Base-by-base conservation (phyloP, 2,329 filamentous ascomycete genomes). In the Phialophora expanda region DNA sequence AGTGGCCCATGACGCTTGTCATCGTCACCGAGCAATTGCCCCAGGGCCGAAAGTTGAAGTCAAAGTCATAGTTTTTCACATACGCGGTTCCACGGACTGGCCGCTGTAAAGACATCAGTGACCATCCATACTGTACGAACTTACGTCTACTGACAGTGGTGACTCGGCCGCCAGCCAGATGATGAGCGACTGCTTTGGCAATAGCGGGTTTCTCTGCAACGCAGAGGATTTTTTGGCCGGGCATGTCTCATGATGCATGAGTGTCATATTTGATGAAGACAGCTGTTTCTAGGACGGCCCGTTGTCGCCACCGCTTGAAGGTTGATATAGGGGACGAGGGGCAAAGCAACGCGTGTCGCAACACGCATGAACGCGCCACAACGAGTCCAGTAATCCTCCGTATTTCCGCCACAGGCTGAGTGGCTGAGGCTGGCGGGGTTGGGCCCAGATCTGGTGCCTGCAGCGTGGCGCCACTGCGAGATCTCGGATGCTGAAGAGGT, bases 21-120 rank as follows among this genome's bases (percentile, higher is more conserved):
- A 99, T 98, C 51, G 90, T 93, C 55, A 97, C 94, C 12, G 87
- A 83, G 76, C 91, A 97, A 67, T 83, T 84, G 22, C 93, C 93
- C 90, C 92, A 97, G 70, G 85, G 83, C 55, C 82, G 85, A 76
- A 99, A 99, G 76, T 92, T 88, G 79, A 95, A 99, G 54, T 89
- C 85, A 75, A 99, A 99, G 30, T 88, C 85, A 80, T 97, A 98
- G 74, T 99, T 99, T 77, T 97, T 98, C 77, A 96, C 89, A 79
- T 89, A 98, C 72, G 86, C 85, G 70, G 88, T 88, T 22, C 87
- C 85, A 41, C 75, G 82, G 2, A 92, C 90, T 68, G 86, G 84
- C 71, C 84, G 84, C 92, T 96, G 73, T 14, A 57, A n/a, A 69
- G 63, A 64, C 17, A 28, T 50, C 24, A 44, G 48, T 22, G 55